phyloP scores from a whole-genome alignment of 2,329 filamentous ascomycete genomes.

The Hymenoscyphus fraxineus region DNA sequence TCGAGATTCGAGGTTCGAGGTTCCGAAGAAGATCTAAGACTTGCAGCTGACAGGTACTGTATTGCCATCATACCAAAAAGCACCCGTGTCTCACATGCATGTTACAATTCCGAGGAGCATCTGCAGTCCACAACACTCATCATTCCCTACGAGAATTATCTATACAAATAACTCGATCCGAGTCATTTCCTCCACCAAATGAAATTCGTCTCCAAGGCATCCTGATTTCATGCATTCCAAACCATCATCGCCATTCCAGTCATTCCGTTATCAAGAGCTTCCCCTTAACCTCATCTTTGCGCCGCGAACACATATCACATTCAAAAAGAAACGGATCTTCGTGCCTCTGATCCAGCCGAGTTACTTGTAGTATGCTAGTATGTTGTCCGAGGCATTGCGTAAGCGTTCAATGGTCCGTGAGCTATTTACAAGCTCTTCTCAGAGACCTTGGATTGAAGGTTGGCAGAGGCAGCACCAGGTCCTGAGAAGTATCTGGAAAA shows the following conservation, averaged over 20 bases:
- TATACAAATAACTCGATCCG: slow-evolving; percentile 20
- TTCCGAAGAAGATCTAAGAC: too few relatives aligned
- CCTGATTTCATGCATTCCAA: slow-evolving; percentile 19
- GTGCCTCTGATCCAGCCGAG: slow-evolving; percentile 10
- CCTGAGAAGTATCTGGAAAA: slow-evolving; percentile 84
- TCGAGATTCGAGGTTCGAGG: too few relatives aligned
- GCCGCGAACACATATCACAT: slow-evolving; percentile 2
- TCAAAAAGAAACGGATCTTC: slow-evolving; percentile 8
- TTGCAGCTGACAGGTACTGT: neutral
- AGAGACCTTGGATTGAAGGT: slow-evolving; percentile 29
- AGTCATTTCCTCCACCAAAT: slow-evolving; percentile 17
- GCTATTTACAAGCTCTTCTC: slow-evolving; percentile 63
- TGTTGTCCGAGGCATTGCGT: slow-evolving; percentile 11
- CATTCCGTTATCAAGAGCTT: neutral
- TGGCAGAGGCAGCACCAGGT: slow-evolving; percentile 65
- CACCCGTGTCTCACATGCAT: neutral
- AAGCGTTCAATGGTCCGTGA: neutral
- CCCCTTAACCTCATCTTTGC: neutral
- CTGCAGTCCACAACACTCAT: too few relatives aligned
- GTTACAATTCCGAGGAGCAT: neutral
- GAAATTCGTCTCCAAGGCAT: slow-evolving; percentile 24
- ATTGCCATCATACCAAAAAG: neutral
- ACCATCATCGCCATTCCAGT: slow-evolving; percentile 8
- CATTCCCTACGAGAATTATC: slow-evolving; percentile 5
- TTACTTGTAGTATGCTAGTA: slow-evolving; percentile 10